Evolutionary conservation across 2,329 filamentous ascomycete species (phyloP).

Genomic region (Botrytis hyacinthi): DNA sequence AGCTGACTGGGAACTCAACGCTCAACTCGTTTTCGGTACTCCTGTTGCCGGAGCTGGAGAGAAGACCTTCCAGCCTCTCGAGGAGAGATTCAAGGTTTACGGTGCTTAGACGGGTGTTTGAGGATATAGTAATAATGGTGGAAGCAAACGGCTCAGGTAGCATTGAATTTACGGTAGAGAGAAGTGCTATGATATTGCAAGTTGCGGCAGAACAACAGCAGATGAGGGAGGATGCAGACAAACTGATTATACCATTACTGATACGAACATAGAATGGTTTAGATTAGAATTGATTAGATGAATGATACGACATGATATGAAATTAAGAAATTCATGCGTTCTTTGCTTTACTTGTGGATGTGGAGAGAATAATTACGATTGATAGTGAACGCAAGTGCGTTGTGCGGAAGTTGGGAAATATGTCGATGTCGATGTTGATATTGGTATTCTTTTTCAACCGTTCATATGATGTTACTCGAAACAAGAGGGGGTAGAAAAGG

Average conservation of each 20-base stretch:
- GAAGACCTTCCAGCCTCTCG: conserved; percentile 64
- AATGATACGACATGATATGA: not conserved
- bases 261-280: not conserved
- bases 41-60: conserved; percentile 54
- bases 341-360: not conserved
- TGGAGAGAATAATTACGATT: too few species aligned
- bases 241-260: not conserved
- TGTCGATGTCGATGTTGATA: not conserved
- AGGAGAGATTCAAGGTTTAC: conserved; percentile 65
- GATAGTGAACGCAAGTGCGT: not conserved
- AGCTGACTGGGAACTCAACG: conserved; percentile 70
- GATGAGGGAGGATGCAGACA: not conserved
- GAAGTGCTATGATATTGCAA: not conserved
- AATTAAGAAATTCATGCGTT: fast-evolving
- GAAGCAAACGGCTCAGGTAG: not conserved
- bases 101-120: conserved; percentile 40
- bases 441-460: not conserved
- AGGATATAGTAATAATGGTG: not conserved
- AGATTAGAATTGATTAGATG: not conserved
- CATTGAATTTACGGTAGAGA: not conserved
- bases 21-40: conserved; percentile 81
- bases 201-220: not conserved
- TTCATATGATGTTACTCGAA: not conserved
- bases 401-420: not conserved
- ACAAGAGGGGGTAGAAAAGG: not conserved